Evolutionary conservation across 2,329 filamentous ascomycete genomes (phyloP), one percentile per base, ranked within the genome.

Genomic region (Lachnellula willkommii): DNA sequence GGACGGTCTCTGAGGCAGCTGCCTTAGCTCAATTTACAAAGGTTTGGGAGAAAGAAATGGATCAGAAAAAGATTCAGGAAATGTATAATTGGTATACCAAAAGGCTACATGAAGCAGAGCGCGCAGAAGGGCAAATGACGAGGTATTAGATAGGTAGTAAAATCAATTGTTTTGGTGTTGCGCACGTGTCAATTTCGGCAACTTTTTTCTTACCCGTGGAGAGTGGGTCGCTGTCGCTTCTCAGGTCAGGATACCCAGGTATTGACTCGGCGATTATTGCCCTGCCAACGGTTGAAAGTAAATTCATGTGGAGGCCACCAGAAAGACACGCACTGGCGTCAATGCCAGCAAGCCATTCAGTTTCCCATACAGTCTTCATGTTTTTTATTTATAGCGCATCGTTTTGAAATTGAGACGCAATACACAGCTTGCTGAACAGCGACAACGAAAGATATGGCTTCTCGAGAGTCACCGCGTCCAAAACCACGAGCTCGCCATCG

Each of bases 391-490:
- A 14, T 32, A 26, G 5, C 17, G 37, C 14, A 39, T 26, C 22
- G 45, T 47, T 48, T 14, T 32, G 9, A 46, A 49, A 36, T 24
- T 26, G 45, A 36, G 46, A n/a, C 24, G 20, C 26, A 48, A 52
- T 32, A 14, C 47, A 46, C 22, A 22, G 40, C 4, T 9, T 15
- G 24, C n/a, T 15, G 46, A 17, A 45, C 50, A 50, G 43, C 47
- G 52, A 51, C 24, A 47, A 42, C 22, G 43, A 39, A 59, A 24
- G 40, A 42, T 35, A 68, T 66, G 65, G 60, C 60, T 55, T 56
- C 62, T 46, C 60, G 61, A 46, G 66, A 68, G 50, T 64, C 65
- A 43, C 54, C 63, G 47, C 57, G 62, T 36, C 59, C 54, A 55
- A 62, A 61, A 58, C 54, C 51, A 45, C 54, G 67, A 57, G 63